Percentiles rank a stretch among this genome's conserved stretches.
phyloP scores from a whole-genome alignment of 192 early-diverging fungal genomes.

The Chytriomyces hyalinus region DNA sequence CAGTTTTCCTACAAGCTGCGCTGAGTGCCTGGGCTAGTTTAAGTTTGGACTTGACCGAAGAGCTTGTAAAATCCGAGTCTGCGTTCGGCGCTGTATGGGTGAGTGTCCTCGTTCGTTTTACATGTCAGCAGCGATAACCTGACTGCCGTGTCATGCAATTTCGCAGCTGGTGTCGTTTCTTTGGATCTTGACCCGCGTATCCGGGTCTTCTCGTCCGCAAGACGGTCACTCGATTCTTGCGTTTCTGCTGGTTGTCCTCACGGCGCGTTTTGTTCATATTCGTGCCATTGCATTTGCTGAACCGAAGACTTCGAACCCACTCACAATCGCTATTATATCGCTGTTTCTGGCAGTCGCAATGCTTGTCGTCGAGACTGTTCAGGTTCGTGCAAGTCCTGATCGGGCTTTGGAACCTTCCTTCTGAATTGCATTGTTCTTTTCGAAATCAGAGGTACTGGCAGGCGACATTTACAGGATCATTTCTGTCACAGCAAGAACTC shows the following conservation, averaged over 20 bases:
- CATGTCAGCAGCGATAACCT: not conserved
- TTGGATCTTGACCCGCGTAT: not conserved
- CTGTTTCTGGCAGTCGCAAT: not conserved
- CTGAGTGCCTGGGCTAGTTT: not conserved
- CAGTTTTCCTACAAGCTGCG: not conserved
- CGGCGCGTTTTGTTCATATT: constrained; percentile 5
- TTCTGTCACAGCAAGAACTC: not conserved
- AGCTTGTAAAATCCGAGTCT: not conserved
- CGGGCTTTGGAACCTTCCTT: not conserved
- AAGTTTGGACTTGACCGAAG: not conserved
- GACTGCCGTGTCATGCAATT: not conserved
- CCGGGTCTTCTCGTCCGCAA: not conserved
- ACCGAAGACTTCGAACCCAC: not conserved
- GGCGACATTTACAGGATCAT: constrained; percentile 23
- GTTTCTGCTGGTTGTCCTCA: not conserved
- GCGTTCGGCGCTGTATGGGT: not conserved
- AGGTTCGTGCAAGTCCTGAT: not conserved
- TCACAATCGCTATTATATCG: not conserved
- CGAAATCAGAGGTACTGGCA: constrained; percentile 23
- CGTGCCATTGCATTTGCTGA: constrained; percentile 4
- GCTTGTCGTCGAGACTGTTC: constrained; percentile 9
- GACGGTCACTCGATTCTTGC: not conserved
- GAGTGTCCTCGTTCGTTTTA: not conserved
- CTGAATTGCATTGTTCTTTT: not conserved
- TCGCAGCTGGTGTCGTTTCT: not conserved